Percentiles rank a stretch among this genome's conserved stretches.
These are phyloP conservation scores for Podaxis sp. DNA, from an alignment of 768 basidiomycete species.

Conservation along the genomic window DNA sequence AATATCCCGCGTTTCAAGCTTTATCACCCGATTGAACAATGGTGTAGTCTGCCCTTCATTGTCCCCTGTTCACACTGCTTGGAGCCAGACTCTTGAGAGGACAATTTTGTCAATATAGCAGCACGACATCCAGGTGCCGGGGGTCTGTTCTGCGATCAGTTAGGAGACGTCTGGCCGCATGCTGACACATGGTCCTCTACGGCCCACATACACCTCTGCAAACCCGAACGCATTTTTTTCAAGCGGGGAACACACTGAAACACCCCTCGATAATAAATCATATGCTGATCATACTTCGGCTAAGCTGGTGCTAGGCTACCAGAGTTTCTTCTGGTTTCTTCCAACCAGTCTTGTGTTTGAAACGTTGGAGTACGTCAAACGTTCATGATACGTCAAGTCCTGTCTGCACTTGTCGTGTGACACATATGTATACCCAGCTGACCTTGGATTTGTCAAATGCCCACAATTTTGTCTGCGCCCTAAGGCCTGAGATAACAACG, in stretches of 20 bases:
- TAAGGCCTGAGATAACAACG: neutral
- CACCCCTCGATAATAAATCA: neutral
- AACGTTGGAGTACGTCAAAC: too few species aligned
- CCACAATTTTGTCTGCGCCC: neutral
- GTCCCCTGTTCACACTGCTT: too few species aligned
- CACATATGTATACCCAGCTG: too few species aligned
- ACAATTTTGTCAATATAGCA: neutral
- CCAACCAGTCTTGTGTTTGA: too few species aligned
- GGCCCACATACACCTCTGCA: neutral
- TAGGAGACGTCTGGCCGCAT: neutral
- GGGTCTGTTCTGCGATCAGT: neutral
- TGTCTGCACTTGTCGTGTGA: too few species aligned
- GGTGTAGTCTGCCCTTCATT: too few species aligned
- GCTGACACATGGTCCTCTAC: neutral
- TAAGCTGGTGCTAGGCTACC: too few species aligned
- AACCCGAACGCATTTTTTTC: neutral
- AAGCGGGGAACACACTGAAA: neutral
- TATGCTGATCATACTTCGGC: too few species aligned
- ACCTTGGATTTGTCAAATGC: neutral
- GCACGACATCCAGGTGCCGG: neutral
- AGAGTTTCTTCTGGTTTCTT: too few species aligned
- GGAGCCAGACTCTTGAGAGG: too few species aligned
- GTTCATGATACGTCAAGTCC: too few species aligned
- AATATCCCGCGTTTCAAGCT: neutral
- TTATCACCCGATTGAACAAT: neutral